A percentile compares a stretch with the other conserved stretches of the same genome.
Conservation (phyloP, 305 asterid species). For the Fraxinus angustifolia region DNA sequence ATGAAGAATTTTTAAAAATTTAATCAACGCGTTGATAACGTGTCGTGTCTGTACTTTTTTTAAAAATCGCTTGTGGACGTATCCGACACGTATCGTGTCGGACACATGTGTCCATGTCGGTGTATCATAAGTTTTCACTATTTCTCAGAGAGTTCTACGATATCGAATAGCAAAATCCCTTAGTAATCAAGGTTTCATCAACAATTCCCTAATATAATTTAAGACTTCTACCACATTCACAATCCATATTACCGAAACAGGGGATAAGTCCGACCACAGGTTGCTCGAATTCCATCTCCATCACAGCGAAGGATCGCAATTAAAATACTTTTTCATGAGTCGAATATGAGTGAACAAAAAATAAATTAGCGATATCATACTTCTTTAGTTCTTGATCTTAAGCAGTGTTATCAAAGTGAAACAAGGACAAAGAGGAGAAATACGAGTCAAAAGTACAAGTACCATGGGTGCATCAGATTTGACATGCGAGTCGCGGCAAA, state of each 20-base stretch:
- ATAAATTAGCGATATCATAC: conserved; percentile 27
- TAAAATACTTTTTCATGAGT: not conserved
- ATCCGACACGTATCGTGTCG: too few relatives aligned
- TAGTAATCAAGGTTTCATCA: conserved; percentile 54
- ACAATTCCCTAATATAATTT: conserved; percentile 36
- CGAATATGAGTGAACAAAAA: not conserved
- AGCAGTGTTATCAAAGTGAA: not conserved
- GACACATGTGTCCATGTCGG: too few relatives aligned
- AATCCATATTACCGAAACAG: conserved; percentile 90
- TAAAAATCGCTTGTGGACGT: too few relatives aligned
- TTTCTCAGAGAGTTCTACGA: not conserved
- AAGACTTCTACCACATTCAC: conserved; percentile 65
- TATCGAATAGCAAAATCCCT: conserved; percentile 20
- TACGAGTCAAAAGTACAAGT: too few relatives aligned
- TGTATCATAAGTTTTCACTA: too few relatives aligned
- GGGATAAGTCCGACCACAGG: conserved; percentile 74
- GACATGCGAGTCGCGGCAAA: not conserved
- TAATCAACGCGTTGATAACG: too few relatives aligned
- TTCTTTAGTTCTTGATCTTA: conserved; percentile 68
- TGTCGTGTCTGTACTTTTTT: too few relatives aligned
- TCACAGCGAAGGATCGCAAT: conserved; percentile 17
- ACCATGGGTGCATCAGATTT: too few relatives aligned
- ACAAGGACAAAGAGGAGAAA: not conserved
- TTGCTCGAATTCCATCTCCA: conserved; percentile 80
- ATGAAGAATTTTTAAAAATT: too few relatives aligned